Conservation (phyloP, 225 moss, liverwort and hornwort species). For the Physcomitrium patens region DNA sequence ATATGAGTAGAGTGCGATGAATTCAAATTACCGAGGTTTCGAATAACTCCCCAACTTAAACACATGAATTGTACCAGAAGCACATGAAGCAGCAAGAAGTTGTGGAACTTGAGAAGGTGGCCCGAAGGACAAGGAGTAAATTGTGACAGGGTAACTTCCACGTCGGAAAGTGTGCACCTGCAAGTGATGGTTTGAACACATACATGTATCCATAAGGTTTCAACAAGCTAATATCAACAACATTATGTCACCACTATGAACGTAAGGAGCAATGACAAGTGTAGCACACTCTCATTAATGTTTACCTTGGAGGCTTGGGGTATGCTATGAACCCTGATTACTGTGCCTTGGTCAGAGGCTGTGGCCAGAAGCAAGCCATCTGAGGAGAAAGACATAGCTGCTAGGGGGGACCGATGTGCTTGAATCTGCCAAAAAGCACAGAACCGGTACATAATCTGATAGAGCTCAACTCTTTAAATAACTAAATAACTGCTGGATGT, state of each 20-base stretch:
- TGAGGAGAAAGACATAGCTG: conserved; percentile 86
- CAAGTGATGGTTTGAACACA: conserved; percentile 9
- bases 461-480: conserved; percentile 11
- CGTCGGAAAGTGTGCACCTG: conserved; percentile 90
- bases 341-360: conserved; percentile 94
- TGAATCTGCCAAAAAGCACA: conserved; percentile 63
- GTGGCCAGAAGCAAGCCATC: conserved; percentile 93
- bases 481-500: neutral
- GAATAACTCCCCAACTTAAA: conserved; percentile 80
- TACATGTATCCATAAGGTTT: neutral
- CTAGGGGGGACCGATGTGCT: conserved; percentile 87
- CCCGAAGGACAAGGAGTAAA: conserved; percentile 92
- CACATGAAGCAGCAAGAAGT: conserved; percentile 86
- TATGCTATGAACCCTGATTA: conserved; percentile 92
- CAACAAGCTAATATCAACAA: conserved; percentile 19
- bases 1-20: conserved; percentile 5
- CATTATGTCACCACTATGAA: neutral
- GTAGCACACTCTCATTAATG: neutral
- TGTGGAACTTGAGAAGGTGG: conserved; percentile 80
- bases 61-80: conserved; percentile 95
- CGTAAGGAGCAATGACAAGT: conserved; percentile 12
- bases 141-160: conserved; percentile 79
- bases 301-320: conserved; percentile 88
- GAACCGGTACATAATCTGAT: conserved; percentile 25
- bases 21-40: conserved; percentile 55